phyloP scores from a whole-genome alignment of 108 stramenopile genomes.

The Fragilariopsis cylindrus region DNA sequence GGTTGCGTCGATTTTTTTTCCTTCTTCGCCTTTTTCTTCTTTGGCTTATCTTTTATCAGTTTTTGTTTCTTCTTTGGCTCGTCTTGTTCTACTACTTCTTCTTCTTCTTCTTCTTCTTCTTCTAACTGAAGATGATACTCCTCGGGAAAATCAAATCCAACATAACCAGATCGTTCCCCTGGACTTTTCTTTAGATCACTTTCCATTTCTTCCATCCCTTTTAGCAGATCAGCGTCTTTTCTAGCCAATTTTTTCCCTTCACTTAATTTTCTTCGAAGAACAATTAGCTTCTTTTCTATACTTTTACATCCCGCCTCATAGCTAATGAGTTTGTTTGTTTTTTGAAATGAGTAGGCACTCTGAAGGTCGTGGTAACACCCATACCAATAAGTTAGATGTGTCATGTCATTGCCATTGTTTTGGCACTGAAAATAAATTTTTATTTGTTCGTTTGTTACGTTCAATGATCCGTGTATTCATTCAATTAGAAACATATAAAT shows the following conservation, averaged over 20 bases:
- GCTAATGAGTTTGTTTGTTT: conserved; percentile 18
- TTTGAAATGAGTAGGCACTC: conserved; percentile 36
- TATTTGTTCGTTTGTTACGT: not conserved
- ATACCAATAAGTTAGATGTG: conserved; percentile 43
- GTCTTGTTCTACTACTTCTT: conserved; percentile 2
- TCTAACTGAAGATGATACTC: conserved; percentile 26
- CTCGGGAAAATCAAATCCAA: conserved; percentile 28
- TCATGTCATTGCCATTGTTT: conserved; percentile 8
- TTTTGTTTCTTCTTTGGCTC: conserved; percentile 3
- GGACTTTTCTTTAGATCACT: conserved; percentile 40
- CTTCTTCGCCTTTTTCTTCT: conserved; percentile 18
- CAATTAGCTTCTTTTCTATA: conserved; percentile 16
- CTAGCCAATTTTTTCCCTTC: conserved; percentile 27
- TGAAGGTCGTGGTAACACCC: conserved; percentile 26
- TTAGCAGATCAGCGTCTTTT: not conserved
- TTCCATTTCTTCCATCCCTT: conserved; percentile 41
- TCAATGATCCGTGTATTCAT: not conserved
- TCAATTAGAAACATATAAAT: not conserved
- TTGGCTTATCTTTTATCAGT: conserved; percentile 7
- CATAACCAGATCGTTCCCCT: conserved; percentile 29
- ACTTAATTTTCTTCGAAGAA: conserved; percentile 16
- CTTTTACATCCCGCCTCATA: conserved; percentile 42
- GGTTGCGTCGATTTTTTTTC: conserved; percentile 12
- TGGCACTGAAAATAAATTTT: conserved; percentile 1
- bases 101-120: conserved; percentile 23